Base-by-base conservation (phyloP, 2,329 filamentous ascomycete genomes). In the Leptographium radiaticola region DNA sequence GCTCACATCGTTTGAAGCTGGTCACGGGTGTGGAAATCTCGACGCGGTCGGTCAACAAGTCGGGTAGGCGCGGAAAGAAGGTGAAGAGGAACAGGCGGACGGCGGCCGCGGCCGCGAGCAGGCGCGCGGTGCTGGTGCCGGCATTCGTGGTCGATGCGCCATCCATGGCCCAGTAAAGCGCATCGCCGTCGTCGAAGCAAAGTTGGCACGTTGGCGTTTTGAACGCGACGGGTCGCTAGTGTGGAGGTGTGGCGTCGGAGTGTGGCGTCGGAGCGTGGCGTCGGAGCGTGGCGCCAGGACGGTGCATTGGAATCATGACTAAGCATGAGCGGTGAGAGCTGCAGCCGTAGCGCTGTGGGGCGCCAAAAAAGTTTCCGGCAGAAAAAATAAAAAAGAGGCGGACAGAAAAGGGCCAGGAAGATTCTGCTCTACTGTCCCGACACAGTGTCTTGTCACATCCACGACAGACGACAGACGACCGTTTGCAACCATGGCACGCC, bases 1-100 rank as follows among this genome's bases (percentile, higher is more conserved):
- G 34, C 85, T 69, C 76, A 95, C 90, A 75, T 80, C 93, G 81
- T 75, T 97, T 97, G 79, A 96, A 98, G 78, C 91, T 95, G 62
- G 89, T 96, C 48, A 97, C 86, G 42, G 93, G 91, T 25, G 93
- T 98, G 46, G 93, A 96, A 64, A 98, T 86, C 75, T 98, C 93
- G 63, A 96, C 93, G 65, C 93, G 86, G 59, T 86, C 87, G 20
- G 89, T 93, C 58, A 98, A 76, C 58, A 95, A 76, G 66, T 89
- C 83, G 52, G 91, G 87, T 43, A 98, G 75, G 40, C 80, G 80
- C 58, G 93, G 90, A 66, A 96, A 95, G 55, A 83, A 75, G 56
- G 83, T 75, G 66, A 89, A 90, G 52, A 97, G 79, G 54, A 88
- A 71, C 56, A 97, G 75, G 61, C 93, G 84, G 61, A 97, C 74